Conservation (phyloP, 2,329 filamentous ascomycete species). For the Orbilia ellipsospora region DNA sequence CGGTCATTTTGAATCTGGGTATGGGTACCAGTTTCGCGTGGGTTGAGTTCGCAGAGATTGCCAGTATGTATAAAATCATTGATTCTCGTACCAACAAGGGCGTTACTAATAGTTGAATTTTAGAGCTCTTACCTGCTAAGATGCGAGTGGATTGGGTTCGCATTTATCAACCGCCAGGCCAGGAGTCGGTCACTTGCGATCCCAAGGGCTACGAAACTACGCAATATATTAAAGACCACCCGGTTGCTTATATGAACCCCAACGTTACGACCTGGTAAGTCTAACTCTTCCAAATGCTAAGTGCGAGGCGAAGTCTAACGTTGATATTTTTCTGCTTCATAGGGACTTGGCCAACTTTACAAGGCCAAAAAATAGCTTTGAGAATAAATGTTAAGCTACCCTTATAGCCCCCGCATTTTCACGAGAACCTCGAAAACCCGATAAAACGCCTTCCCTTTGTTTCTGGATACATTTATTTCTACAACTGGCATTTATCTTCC, state of each 20-base stretch:
- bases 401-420: neutral
- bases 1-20: constrained; percentile 68
- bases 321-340: neutral
- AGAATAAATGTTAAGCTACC: constrained; percentile 44
- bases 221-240: constrained; percentile 66
- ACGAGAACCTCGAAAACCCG: constrained; percentile 1
- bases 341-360: constrained; percentile 43
- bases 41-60: constrained; percentile 62
- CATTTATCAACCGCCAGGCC: constrained; percentile 67
- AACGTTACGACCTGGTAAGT: constrained; percentile 64
- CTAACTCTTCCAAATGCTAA: too few species aligned
- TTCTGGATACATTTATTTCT: constrained; percentile 7
- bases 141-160: constrained; percentile 70
- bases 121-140: constrained; percentile 63
- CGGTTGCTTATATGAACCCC: constrained; percentile 66
- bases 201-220: constrained; percentile 68
- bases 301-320: too few species aligned
- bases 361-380: constrained; percentile 49
- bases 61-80: constrained; percentile 21
- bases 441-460: constrained; percentile 34
- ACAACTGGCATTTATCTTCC: neutral
- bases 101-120: constrained; percentile 12
- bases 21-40: constrained; percentile 67
- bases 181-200: constrained; percentile 68
- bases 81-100: neutral